These are phyloP conservation scores for Coelastrella sp. DNA, from an alignment of 139 green algal species.

Conservation along the genomic window DNA sequence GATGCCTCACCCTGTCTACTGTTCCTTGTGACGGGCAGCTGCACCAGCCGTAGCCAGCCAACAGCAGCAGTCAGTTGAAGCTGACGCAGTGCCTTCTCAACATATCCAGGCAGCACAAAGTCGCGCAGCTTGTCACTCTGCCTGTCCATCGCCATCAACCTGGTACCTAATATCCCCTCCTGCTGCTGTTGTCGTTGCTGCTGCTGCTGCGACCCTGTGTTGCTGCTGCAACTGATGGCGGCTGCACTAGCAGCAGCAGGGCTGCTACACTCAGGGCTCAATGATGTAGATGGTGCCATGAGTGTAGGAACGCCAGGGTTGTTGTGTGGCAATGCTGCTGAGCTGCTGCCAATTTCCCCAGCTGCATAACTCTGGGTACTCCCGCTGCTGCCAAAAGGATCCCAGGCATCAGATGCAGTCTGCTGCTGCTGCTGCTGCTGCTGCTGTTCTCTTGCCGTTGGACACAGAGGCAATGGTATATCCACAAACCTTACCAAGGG, in stretches of 20 bases:
- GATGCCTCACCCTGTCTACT: background rate
- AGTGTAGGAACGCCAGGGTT: background rate
- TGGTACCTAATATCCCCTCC: no score
- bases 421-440: slow-evolving; percentile 24
- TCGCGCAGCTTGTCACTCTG: slow-evolving; percentile 5
- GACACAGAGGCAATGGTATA: slow-evolving; percentile 37
- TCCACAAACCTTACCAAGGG: slow-evolving; percentile 33
- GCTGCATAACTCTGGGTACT: no score
- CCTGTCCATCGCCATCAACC: background rate
- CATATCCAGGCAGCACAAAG: background rate
- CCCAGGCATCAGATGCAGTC: background rate
- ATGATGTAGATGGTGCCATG: background rate
- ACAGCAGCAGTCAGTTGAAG: slow-evolving; percentile 16
- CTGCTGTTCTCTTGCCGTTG: background rate
- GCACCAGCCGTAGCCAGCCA: slow-evolving; percentile 22
- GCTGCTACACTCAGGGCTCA: background rate
- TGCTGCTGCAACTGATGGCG: slow-evolving; percentile 26
- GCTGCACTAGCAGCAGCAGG: no score
- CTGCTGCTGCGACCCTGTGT: background rate
- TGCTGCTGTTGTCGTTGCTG: slow-evolving; percentile 15
- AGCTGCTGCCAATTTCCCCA: background rate
- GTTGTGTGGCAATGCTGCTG: background rate
- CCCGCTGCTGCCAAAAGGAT: background rate
- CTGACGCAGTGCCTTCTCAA: background rate
- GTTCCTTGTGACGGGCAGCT: background rate